Conservation (phyloP, 2,329 filamentous ascomycete genomes). For the Orbilia blumenaviensis region DNA sequence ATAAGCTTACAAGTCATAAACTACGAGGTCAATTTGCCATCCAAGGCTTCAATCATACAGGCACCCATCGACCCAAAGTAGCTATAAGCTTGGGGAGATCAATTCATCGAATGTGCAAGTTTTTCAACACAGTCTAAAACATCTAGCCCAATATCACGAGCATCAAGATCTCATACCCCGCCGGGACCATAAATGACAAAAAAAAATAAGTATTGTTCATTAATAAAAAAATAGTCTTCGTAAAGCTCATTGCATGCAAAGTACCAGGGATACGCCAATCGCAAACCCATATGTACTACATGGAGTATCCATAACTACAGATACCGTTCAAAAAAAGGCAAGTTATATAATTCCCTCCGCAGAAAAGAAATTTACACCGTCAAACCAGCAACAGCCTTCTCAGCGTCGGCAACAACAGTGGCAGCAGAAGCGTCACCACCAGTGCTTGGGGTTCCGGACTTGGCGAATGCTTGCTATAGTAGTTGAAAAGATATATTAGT, state of each 20-base stretch:
- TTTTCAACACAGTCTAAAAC: no score
- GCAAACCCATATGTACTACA: not conserved
- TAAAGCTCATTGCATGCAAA: not conserved
- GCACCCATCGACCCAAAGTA: no score
- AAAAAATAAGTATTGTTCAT: not conserved
- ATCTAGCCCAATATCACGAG: no score
- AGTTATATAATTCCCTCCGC: no score
- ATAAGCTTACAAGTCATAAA: no score
- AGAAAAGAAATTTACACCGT: slow-evolving; percentile 44
- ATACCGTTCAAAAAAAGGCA: not conserved
- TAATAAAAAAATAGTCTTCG: not conserved
- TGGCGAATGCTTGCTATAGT: slow-evolving; percentile 54
- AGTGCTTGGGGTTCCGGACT: slow-evolving; percentile 24
- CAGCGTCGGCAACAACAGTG: slow-evolving; percentile 31
- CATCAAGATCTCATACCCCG: no score
- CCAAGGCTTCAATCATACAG: no score
- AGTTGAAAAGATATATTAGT: not conserved
- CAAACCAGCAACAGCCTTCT: slow-evolving; percentile 52
- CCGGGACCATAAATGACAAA: not conserved
- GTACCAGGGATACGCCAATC: not conserved
- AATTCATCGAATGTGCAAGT: no score
- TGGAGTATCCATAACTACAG: no score
- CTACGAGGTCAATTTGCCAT: no score
- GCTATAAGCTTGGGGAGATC: no score
- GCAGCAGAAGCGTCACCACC: slow-evolving; percentile 28